Evolutionary conservation across 768 basidiomycete species (phyloP), one percentile per base, ranked within the genome.

Genomic region (Gymnopilus junonius): DNA sequence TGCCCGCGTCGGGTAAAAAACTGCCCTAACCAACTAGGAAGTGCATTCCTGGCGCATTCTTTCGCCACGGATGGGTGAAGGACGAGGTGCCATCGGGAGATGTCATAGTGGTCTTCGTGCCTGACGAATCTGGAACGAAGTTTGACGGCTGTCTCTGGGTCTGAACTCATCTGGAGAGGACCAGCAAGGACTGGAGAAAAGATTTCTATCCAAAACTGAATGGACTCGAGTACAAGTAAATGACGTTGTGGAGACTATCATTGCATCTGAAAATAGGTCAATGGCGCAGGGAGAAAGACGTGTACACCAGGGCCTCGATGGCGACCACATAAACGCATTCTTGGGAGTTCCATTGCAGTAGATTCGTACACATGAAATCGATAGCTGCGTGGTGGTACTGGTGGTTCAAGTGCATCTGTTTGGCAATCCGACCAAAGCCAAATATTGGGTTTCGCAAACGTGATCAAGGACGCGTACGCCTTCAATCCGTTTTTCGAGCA

Each of bases 1-100:
- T 4, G 70, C 79, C 31, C 74, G 74, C 4, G 80, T 80, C 7
- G 79, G 79, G 61, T 80, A 76, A 32, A 80, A 71, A 71, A 67
- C n/a, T 65, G 66, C 5, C 66, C 66, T 37, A 77, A 46, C 12
- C 17, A 37, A 3, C 53, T 60, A 4, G 71, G 75, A 11, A 78
- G 65, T 1, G 73, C 67, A 56, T 77, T 77, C 32, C 63, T 66
- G 5, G 73, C 68, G 21, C 65, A 61, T n/a, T 70, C 61, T 54
- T 68, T 73, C 12, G 68, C 57, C 10, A 77, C 69, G 1, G 69
- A 67, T 8, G 74, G 76, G 43, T 75, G 76, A 15, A 76, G 67
- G 12, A 48, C 40, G 27, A 70, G 68, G 54, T 77, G 76, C 77
- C 77, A 77, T 25, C 69, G 68, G 59, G 62, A 57, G 15, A 67